Evolutionary conservation across 2,329 filamentous ascomycete genomes (phyloP), one percentile per base, ranked within the genome.

Genomic region (Sporothrix globosa): DNA sequence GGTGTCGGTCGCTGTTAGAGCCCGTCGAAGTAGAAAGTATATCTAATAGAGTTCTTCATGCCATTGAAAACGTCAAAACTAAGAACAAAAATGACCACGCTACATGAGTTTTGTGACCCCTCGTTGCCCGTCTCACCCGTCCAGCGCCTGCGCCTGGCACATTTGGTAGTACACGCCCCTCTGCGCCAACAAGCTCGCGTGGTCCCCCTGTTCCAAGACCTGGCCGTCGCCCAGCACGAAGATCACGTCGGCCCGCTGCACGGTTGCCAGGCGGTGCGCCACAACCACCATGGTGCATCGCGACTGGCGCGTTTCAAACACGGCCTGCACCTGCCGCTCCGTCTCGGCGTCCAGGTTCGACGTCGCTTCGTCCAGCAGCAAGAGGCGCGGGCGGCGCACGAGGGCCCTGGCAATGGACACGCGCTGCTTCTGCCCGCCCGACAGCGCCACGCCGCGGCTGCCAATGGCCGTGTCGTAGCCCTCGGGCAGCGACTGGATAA

Each of bases 241-340:
- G 72, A 91, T 91, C 56, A 88, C 80, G 74, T 91, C 89, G 0
- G 89, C 89, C 73, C 89, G 88, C 77, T 91, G 88, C 61, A 91
- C 90, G 0, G 89, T 91, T 0, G 85, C 83, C 10, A 91, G 79
- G 41, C 89, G 82, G 78, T 91, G 89, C 14, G 89, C 89, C 7
- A 91, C 89, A 0, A 88, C 88, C 71, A 91, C 88, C 0, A 89
- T 91, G 69, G 87, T 90, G 66, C 87, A 69, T 21, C 50, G 19
- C 10, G 41, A 85, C 83, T 39, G 67, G 2, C 58, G 53, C 67
- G 70, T 56, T 69, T 73, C 73, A 21, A 72, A 72, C n/a, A 74
- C 70, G 5, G 68, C 70, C 69, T 74, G 73, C n/a, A 74, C 73
- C 61, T 71, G 70, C 48, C 67, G 67, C 56, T 74, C 73, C 21